Base-by-base conservation (phyloP, 2,329 filamentous ascomycete species). In the Sporothrix luriei region DNA sequence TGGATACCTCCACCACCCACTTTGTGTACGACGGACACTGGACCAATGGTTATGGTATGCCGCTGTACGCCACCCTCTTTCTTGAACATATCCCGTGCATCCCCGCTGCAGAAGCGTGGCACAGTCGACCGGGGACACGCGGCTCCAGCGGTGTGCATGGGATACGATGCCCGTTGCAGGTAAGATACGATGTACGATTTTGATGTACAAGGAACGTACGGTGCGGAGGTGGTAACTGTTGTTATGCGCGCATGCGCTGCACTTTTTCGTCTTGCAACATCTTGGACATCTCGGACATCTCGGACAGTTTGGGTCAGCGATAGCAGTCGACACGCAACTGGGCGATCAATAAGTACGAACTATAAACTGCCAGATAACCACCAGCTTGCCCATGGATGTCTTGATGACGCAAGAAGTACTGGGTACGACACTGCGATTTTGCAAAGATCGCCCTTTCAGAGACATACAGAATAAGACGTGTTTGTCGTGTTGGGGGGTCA, bases 21-120 rank as follows among this genome's bases (percentile, higher is more conserved):
- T n/a, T 19, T n/a, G 6, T 49, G 19, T 21, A 26, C n/a, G 57
- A 6, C 33, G 33, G 33, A 33, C 21, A 10, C 19, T 26, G 14
- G 57, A 26, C 57, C 57, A 24, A 62, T 62, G 57, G 40, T 19
- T 5, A 21, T 26, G n/a, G 57, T 24, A 24, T 11, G 14, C 11
- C 4, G 24, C 19, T 46, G 57, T 46, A 16, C 38, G n/a, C 24
- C 38, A 26, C 21, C 21, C 57, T 43, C 21, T 46, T 40, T 38
- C 19, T 21, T 21, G 10, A 13, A 26, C n/a, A 5, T 38, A 61
- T 61, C 43, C 55, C 57, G 57, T 62, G 57, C 57, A 26, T 62
- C 57, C 55, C 57, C 57, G 38, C 57, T 46, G 57, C 57, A 62
- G 57, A 16, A 26, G 57, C 21, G 57, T 62, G 57, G 57, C 57